phyloP scores from a whole-genome alignment of 305 asterid species.

The Solanum hybrid region DNA sequence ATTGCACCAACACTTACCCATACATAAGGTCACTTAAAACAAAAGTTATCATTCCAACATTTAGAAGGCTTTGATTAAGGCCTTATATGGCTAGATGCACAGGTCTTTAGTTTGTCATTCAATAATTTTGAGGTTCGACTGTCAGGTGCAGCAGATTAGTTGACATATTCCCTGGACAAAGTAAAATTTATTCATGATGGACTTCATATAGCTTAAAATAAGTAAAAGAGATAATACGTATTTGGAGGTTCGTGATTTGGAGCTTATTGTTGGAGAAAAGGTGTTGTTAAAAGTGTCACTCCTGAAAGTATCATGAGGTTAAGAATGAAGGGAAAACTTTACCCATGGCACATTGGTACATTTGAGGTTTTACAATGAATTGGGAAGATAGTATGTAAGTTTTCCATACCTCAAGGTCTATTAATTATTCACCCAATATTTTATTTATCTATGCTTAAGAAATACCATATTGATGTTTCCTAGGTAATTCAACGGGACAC shows the following conservation, averaged over 20 bases:
- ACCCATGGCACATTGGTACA: background rate
- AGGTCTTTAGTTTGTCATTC: background rate
- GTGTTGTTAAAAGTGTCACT: background rate
- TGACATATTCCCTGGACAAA: background rate
- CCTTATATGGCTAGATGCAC: background rate
- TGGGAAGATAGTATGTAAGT: background rate
- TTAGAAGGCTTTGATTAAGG: background rate
- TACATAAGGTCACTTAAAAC: background rate
- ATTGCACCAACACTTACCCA: background rate
- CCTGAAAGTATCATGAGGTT: background rate
- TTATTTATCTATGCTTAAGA: background rate
- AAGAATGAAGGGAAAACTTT: background rate
- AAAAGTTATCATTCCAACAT: background rate
- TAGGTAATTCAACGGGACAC: background rate
- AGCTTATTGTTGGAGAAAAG: background rate
- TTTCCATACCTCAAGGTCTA: background rate
- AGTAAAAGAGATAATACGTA: background rate
- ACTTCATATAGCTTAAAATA: background rate
- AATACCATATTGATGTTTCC: background rate
- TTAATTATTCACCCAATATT: background rate
- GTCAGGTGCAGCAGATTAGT: background rate
- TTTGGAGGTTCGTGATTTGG: background rate
- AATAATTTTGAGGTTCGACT: background rate
- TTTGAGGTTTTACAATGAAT: background rate
- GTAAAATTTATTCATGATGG: background rate